A percentile compares a stretch with the other conserved stretches of the same genome.
phyloP scores from a whole-genome alignment of 441 rosid genomes.

The Populus trichocarpa region DNA sequence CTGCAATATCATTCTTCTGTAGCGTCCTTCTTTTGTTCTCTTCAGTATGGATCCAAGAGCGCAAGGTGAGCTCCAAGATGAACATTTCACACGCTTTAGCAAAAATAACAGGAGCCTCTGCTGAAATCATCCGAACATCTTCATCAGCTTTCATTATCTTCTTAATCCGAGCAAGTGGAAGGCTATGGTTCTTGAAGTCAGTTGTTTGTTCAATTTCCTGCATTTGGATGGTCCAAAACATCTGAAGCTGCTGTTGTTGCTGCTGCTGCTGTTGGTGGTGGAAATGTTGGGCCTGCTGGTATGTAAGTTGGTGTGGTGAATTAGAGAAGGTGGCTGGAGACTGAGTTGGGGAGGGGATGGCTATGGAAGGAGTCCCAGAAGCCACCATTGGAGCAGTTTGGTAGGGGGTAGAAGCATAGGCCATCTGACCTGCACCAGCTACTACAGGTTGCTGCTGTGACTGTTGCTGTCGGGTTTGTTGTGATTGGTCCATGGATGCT shows the following conservation, averaged over 20 bases:
- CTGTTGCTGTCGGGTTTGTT: slow-evolving; percentile 42
- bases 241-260: slow-evolving; percentile 49
- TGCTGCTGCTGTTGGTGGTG: slow-evolving; percentile 73
- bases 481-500: slow-evolving; percentile 53
- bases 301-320: slow-evolving; percentile 52
- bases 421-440: slow-evolving; percentile 39
- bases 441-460: slow-evolving; percentile 40
- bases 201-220: slow-evolving; percentile 71
- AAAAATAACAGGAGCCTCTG: slow-evolving; percentile 31
- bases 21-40: slow-evolving; percentile 88
- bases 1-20: slow-evolving; percentile 88
- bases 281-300: slow-evolving; percentile 79
- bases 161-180: slow-evolving; percentile 86
- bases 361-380: slow-evolving; percentile 41
- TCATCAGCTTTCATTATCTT: slow-evolving; percentile 96
- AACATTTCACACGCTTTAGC: slow-evolving; percentile 96
- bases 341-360: slow-evolving; percentile 40
- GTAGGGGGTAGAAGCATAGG: slow-evolving; percentile 42
- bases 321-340: slow-evolving; percentile 34
- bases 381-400: slow-evolving; percentile 44
- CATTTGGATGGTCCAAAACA: slow-evolving; percentile 84
- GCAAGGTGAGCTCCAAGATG: slow-evolving; percentile 74
- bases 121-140: slow-evolving; percentile 88
- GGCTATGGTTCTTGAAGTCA: slow-evolving; percentile 86
- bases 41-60: slow-evolving; percentile 92